Percentiles rank a stretch among this genome's conserved stretches.
phyloP scores from a whole-genome alignment of 495 filamentous ascomycete species.

The Neurospora discreta region DNA sequence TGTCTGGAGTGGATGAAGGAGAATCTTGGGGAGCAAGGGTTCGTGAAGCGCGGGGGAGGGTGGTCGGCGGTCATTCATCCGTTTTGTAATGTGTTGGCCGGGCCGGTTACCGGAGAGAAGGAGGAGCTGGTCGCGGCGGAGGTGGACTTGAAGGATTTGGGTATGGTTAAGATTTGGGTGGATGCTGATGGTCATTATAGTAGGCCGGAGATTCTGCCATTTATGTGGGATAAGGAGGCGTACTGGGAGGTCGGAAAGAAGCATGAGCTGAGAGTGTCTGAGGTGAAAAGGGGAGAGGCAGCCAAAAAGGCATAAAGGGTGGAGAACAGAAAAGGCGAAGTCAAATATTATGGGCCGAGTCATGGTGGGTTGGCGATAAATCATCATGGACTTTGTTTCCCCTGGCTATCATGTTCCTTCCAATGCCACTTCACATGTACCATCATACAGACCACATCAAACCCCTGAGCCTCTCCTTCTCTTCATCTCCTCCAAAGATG shows the following conservation, averaged over 20 bases:
- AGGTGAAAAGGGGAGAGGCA: not conserved
- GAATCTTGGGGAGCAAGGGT: slow-evolving; percentile 28
- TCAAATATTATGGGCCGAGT: not conserved
- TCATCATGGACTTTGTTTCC: not conserved
- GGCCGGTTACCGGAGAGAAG: slow-evolving; percentile 22
- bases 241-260: slow-evolving; percentile 7
- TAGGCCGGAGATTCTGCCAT: slow-evolving; percentile 28
- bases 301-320: not conserved
- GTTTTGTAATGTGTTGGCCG: slow-evolving; percentile 24
- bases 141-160: slow-evolving; percentile 28
- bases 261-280: not conserved
- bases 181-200: slow-evolving; percentile 31
- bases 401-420: not conserved
- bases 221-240: slow-evolving; percentile 19
- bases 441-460: slow-evolving; percentile 31
- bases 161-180: slow-evolving; percentile 28
- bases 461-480: slow-evolving; percentile 45
- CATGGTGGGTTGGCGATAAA: not conserved
- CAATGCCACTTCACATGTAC: not conserved
- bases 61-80: slow-evolving; percentile 29
- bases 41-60: slow-evolving; percentile 28
- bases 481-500: slow-evolving; percentile 54
- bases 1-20: slow-evolving; percentile 32
- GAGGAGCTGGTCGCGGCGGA: slow-evolving; percentile 26
- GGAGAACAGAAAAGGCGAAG: not conserved